Base-by-base conservation (phyloP, 129 eudicot genomes). In the Artemisia annua region DNA sequence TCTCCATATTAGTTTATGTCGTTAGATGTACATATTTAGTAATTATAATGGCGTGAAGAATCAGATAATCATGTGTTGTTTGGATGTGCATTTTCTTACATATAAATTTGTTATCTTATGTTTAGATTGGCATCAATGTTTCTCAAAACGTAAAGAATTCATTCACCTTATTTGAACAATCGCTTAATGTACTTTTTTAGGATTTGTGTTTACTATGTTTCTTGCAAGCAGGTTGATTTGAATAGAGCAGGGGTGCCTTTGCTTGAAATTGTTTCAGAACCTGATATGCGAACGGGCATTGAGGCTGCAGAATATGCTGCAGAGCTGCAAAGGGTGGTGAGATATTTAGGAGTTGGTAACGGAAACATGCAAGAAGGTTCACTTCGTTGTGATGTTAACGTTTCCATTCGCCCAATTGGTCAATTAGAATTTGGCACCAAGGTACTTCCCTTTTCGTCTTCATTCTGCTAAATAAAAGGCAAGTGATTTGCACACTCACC, bases 341-440 rank as follows among this genome's bases (percentile, higher is more conserved):
- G 97, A 77, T 94, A 87, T 78, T 85, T 94, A 83, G 97, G 97
- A 70, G 88, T 94, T 52, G 75, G 97, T 78, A 94, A 94, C 69
- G 98, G 98, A 46, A 94, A 94, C 76, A 90, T 90, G 96, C 96
- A 90, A 77, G 97, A 94, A 88, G 98, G 98, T 44, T 94, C 98
- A 6, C 92, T 94, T 80, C 96, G 96, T 19, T 94, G 98, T 80
- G 98, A 94, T 81, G 98, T 94, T 54, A 94, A 94, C 56, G 90
- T 94, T 78, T 94, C 98, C 14, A 69, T 94, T 67, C 93, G 98
- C 48, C 98, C 97, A 20, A 79, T 82, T 70, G 98, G 98, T 63
- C 98, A 90, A 75, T 26, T 74, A 73, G 85, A 90, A 68, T 94
- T 94, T 71, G 98, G 98, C 55, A 94, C 98, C 28, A 90, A 94